Evolutionary conservation across 257 asterid species (phyloP), one percentile per base, ranked within the genome.

Genomic region (Forsythia suspensa): DNA sequence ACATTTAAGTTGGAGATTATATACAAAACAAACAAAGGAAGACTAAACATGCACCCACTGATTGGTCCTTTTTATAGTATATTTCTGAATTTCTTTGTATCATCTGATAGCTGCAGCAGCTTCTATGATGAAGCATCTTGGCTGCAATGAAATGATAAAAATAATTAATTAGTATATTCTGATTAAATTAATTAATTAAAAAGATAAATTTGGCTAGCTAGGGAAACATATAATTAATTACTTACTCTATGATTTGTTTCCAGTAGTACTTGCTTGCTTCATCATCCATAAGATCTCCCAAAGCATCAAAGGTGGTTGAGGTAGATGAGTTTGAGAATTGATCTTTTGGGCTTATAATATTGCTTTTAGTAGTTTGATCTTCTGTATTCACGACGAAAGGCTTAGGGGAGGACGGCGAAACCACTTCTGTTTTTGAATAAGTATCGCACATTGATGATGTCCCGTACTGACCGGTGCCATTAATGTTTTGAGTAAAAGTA

Each of bases 231-330:
- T 2, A 63, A 63, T 21, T 8, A 48, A 10, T 46, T 61, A 81
- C 80, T 73, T 82, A 82, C 88, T 85, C 70, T 6, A 79, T 70
- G 66, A 85, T 73, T 78, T 85, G 86, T 76, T 80, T 80, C 88
- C 86, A 85, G 80, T 69, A 79, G 57, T 74, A 73, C 86, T 76
- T 80, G 52, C 43, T 77, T 63, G 86, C 80, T 70, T 85, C 82
- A 21, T 82, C 86, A 63, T 82, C 84, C 85, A 81, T 77, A 70
- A 82, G 78, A 65, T 82, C 86, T 44, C 71, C 80, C 70, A 82
- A 79, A 8, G 77, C 82, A 15, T 79, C 86, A 21, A 74, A 79
- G 29, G 79, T 79, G 43, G 79, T 74, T 41, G 83, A 74, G 73
- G 82, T 67, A 52, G 74, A 74, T 44, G 77, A 55, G 72, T 79